phyloP scores from a whole-genome alignment of 1,284 basidiomycete genomes.

The Xerocomus nothofagi region DNA sequence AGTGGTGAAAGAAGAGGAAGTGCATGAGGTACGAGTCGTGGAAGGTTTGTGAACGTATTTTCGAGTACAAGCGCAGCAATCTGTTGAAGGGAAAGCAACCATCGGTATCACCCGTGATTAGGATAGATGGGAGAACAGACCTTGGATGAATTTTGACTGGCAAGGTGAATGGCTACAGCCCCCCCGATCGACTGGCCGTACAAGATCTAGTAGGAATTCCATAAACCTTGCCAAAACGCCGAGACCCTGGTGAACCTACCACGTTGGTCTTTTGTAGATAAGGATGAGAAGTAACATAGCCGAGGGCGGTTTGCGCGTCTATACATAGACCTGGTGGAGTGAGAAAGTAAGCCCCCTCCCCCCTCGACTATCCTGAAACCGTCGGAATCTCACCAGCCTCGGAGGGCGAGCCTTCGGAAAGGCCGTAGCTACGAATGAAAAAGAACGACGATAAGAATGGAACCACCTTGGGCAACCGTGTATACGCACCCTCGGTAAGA shows the following conservation, averaged over 20 bases:
- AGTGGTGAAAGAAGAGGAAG: conserved; percentile 79
- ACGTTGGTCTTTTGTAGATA: conserved; percentile 67
- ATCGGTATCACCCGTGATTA: background rate
- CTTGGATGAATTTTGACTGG: conserved; percentile 72
- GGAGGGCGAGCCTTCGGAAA: conserved; percentile 78
- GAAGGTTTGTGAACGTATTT: conserved; percentile 89
- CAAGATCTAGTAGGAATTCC: conserved; percentile 51
- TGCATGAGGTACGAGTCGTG: conserved; percentile 76
- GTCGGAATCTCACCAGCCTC: conserved; percentile 63
- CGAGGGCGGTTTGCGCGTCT: conserved; percentile 80
- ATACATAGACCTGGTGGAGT: conserved; percentile 60
- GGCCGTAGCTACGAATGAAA: conserved; percentile 65
- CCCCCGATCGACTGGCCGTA: conserved; percentile 97
- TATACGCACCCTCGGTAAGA: conserved; percentile 77
- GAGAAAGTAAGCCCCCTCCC: too few relatives aligned
- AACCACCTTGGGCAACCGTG: background rate
- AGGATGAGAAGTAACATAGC: conserved; percentile 74
- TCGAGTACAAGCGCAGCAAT: conserved; percentile 85
- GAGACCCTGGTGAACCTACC: conserved; percentile 38
- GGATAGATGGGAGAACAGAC: conserved; percentile 39
- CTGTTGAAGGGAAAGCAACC: conserved; percentile 35
- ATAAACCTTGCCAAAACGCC: background rate
- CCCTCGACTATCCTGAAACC: background rate
- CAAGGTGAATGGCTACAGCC: conserved; percentile 90
- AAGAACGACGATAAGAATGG: background rate